phyloP scores from a whole-genome alignment of 148 eudicot genomes.

The Pharnaceum exiguum region DNA sequence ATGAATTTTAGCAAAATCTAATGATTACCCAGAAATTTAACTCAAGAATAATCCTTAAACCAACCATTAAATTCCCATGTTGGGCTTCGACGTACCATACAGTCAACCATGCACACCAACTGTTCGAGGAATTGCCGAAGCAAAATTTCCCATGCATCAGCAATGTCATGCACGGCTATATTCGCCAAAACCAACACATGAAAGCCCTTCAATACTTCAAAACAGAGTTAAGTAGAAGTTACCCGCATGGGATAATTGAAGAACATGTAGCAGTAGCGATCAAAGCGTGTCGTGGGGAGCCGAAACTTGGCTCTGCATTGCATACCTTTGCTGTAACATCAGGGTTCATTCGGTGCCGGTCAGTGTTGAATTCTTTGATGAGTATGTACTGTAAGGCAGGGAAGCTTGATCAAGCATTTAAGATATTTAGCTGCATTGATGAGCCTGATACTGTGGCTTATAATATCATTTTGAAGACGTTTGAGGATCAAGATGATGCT shows the following conservation, averaged over 20 bases:
- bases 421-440: constrained; percentile 37
- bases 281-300: constrained; percentile 60
- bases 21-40: constrained; percentile 51
- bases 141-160: constrained; percentile 23
- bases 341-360: constrained; percentile 34
- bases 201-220: constrained; percentile 53
- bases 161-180: constrained; percentile 42
- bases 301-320: constrained; percentile 44
- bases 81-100: constrained; percentile 1
- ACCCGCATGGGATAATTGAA: constrained; percentile 36
- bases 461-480: constrained; percentile 73
- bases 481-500: constrained; percentile 45
- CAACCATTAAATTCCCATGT: constrained; percentile 6
- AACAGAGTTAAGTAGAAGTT: constrained; percentile 17
- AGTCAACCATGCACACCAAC: constrained; percentile 44
- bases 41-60: constrained; percentile 23
- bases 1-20: neutral
- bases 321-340: constrained; percentile 67
- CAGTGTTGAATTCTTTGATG: constrained; percentile 81
- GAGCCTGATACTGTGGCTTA: constrained; percentile 73
- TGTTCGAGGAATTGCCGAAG: constrained; percentile 55
- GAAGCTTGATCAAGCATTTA: constrained; percentile 33
- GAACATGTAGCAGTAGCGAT: constrained; percentile 53
- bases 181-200: constrained; percentile 32
- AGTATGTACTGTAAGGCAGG: constrained; percentile 68